Conservation (phyloP, 1,284 basidiomycete genomes). For the Trametes hirsuta region DNA sequence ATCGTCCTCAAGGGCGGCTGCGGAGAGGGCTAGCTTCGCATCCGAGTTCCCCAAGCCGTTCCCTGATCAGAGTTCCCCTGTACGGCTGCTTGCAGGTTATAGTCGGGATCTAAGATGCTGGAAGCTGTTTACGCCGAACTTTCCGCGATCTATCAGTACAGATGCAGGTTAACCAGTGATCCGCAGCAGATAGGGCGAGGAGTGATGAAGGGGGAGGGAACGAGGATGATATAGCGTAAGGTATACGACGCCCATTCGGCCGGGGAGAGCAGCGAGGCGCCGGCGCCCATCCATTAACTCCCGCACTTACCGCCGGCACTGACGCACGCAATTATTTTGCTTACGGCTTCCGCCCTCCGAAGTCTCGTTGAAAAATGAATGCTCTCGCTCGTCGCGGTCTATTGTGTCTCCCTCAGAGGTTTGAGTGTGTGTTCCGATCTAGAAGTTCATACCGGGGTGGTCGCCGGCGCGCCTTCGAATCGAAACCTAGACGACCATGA, state of each 20-base stretch:
- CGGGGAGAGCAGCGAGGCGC: background rate
- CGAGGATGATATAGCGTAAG: background rate
- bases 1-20: too few relatives aligned
- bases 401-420: too few relatives aligned
- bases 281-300: background rate
- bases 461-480: too few relatives aligned
- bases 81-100: background rate
- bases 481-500: too few relatives aligned
- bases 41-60: background rate
- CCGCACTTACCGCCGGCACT: background rate
- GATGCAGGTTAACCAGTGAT: background rate
- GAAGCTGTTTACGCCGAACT: background rate
- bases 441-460: too few relatives aligned
- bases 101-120: background rate
- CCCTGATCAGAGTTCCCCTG: background rate
- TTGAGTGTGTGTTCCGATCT: too few relatives aligned
- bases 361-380: background rate
- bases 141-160: slow-evolving; percentile 3
- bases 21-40: background rate
- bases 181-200: background rate
- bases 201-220: background rate
- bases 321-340: background rate
- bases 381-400: too few relatives aligned
- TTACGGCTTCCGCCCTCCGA: background rate
- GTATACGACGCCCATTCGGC: background rate